Evolutionary conservation across 129 eudicot genomes (phyloP), one percentile per base, ranked within the genome.

Genomic region (Flaveria bidentis): DNA sequence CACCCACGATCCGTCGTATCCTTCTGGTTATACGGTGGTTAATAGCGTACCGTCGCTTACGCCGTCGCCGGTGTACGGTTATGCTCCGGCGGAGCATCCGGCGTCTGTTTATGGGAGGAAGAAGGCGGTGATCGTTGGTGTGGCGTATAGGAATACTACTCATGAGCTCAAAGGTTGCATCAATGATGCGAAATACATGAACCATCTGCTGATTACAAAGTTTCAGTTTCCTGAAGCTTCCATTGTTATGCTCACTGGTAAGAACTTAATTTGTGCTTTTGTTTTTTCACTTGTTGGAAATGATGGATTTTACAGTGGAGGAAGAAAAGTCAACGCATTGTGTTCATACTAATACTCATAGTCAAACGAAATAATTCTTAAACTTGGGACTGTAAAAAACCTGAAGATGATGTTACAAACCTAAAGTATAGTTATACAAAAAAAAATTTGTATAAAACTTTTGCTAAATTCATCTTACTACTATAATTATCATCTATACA

Each of bases 101-200:
- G 82, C 89, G 33, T 88, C 77, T 16, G 73, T 80, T 5, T 83
- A 85, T 71, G 99, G 94, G 16, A 68, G 87, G 49, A 94, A 91
- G 46, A 94, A 85, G 82, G 99, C 99, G 15, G 87, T 94, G 86
- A 89, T 94, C 63, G 82, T 88, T 36, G 99, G 99, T 4, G 84
- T 94, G 47, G 86, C 97, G 78, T 94, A 94, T 28, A 82, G 17
- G 79, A 76, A 51, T 75, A 88, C 99, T 1, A 80, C 88, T n/a
- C 92, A 91, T 65, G 97, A 91, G 82, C 87, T 94, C 25, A 91
- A 87, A 64, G 99, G 99, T n/a, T 94, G 99, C 69, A 65, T 94
- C 1, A 94, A 94, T 76, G 99, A 94, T 51, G 97, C 99, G 9
- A 94, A 89, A 72, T 94, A 83, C 58, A 94, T 94, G 99, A 84